These are phyloP conservation scores for Cucumis cinereus DNA, from an alignment of 306 rosid genomes.

Conservation along the genomic window DNA sequence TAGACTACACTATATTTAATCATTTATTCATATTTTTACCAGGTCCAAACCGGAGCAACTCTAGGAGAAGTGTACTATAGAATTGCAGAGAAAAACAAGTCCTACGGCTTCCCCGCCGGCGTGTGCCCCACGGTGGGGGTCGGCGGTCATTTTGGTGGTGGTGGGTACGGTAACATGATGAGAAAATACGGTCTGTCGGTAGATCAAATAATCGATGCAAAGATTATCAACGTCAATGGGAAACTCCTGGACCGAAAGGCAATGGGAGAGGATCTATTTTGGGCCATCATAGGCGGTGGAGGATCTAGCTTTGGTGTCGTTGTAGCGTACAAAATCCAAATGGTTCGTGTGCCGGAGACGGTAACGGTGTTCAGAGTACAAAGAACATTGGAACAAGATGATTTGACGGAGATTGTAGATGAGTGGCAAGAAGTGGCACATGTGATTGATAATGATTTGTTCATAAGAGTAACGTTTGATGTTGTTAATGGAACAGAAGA, in stretches of 20 bases:
- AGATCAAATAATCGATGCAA: conserved; percentile 38
- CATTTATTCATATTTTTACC: neutral
- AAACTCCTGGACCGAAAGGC: conserved; percentile 28
- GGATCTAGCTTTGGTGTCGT: conserved; percentile 43
- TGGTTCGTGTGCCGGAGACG: conserved; percentile 32
- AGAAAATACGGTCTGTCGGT: conserved; percentile 39
- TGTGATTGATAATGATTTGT: conserved; percentile 21
- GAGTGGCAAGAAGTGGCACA: conserved; percentile 43
- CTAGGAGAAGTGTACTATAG: conserved; percentile 42
- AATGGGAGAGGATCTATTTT: conserved; percentile 51
- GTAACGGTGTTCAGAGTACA: conserved; percentile 36
- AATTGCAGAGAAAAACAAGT: conserved; percentile 27
- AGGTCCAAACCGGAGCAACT: conserved; percentile 35
- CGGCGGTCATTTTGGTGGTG: conserved; percentile 48
- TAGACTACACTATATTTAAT: neutral
- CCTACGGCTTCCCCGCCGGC: conserved; percentile 40
- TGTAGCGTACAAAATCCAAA: conserved; percentile 26
- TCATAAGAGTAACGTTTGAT: conserved; percentile 38
- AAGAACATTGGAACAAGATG: conserved; percentile 31
- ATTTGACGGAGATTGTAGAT: conserved; percentile 24
- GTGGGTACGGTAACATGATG: conserved; percentile 43
- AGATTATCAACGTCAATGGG: conserved; percentile 29
- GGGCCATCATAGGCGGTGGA: conserved; percentile 48
- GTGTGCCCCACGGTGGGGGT: conserved; percentile 42
- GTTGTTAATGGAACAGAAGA: conserved; percentile 15